Conservation (phyloP, 2,329 filamentous ascomycete genomes). For the Dothistroma septosporum region DNA sequence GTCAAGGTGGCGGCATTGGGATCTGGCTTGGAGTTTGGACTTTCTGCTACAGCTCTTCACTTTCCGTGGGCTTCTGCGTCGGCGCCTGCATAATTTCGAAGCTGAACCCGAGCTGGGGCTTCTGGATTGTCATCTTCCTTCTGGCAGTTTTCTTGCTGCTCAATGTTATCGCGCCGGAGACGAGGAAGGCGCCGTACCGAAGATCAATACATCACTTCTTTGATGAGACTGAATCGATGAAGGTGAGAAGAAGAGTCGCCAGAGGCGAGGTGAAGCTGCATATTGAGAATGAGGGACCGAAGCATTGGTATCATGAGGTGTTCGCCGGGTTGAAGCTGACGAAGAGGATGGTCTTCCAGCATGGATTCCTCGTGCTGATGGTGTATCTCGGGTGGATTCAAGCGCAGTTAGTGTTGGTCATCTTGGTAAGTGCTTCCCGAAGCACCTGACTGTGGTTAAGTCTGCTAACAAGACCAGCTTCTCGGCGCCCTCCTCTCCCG, state of each 20-base stretch:
- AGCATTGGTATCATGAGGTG: slow-evolving; percentile 73
- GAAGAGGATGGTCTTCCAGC: slow-evolving; percentile 67
- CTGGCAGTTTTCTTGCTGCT: slow-evolving; percentile 62
- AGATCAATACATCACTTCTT: slow-evolving; percentile 63
- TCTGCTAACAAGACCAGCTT: slow-evolving; percentile 39
- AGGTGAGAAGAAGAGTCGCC: slow-evolving; percentile 54
- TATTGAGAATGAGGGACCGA: slow-evolving; percentile 65
- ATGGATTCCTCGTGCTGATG: slow-evolving; percentile 67
- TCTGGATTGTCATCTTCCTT: slow-evolving; percentile 68
- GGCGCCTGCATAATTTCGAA: slow-evolving; percentile 65
- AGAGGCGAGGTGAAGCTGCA: slow-evolving; percentile 75
- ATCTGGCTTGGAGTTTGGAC: slow-evolving; percentile 77
- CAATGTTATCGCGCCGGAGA: slow-evolving; percentile 68
- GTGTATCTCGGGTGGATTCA: slow-evolving; percentile 77
- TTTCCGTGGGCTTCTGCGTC: slow-evolving; percentile 67
- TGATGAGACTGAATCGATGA: slow-evolving; percentile 40
- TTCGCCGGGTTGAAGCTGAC: slow-evolving; percentile 65
- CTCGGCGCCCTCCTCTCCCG: slow-evolving; percentile 68
- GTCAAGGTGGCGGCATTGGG: slow-evolving; percentile 73
- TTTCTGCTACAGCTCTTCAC: slow-evolving; percentile 70
- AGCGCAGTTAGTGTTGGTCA: slow-evolving; percentile 68
- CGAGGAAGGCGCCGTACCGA: slow-evolving; percentile 64
- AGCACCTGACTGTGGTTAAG: background rate
- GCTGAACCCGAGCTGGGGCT: slow-evolving; percentile 66
- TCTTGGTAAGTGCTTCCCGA: slow-evolving; percentile 52